phyloP scores from a whole-genome alignment of 345 rosid genomes.

The Dipteronia sinensis region DNA sequence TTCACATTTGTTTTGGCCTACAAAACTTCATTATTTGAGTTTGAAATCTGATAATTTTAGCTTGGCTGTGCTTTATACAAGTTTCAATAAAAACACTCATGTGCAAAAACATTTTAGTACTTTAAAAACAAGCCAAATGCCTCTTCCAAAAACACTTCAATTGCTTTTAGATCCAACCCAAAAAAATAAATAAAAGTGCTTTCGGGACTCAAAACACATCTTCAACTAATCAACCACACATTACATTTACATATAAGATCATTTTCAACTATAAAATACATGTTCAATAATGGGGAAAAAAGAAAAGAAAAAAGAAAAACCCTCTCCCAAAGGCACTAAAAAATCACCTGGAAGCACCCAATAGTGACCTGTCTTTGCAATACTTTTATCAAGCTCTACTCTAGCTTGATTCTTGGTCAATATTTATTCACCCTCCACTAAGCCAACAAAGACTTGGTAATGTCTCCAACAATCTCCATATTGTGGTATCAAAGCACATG shows the following conservation, averaged over 20 bases:
- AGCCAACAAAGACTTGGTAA: neutral
- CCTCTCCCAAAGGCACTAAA: neutral
- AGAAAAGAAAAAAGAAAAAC: neutral
- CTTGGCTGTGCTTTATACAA: no score
- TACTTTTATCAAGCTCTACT: no score
- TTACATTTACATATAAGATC: no score
- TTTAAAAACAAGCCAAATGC: neutral
- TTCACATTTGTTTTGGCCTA: no score
- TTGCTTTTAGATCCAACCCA: no score
- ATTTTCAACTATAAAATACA: neutral
- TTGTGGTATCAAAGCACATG: constrained; percentile 14
- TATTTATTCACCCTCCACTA: neutral
- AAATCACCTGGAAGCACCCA: neutral
- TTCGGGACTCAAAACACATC: no score
- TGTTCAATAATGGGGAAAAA: neutral
- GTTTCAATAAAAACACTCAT: no score
- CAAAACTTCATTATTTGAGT: no score
- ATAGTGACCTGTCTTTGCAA: neutral
- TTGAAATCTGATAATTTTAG: no score
- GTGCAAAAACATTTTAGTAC: no score
- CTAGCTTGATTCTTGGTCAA: neutral
- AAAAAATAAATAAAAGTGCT: no score
- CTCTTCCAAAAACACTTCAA: neutral
- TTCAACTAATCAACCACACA: no score
- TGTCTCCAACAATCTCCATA: neutral